Conservation (phyloP, 257 asterid genomes). For the Solanum arcanum region DNA sequence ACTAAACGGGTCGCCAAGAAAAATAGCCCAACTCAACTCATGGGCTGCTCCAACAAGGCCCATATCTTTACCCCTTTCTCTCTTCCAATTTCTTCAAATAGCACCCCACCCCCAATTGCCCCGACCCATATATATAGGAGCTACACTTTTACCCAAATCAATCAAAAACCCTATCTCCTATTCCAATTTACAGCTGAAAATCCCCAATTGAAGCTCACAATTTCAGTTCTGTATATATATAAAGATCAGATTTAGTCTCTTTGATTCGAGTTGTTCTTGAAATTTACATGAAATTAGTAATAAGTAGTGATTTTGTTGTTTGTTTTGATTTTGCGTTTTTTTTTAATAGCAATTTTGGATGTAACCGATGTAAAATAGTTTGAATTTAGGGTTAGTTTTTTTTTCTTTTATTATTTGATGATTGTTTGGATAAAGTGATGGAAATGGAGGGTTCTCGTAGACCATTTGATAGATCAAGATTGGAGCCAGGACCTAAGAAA, state of each 20-base stretch:
- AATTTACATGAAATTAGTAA: background rate
- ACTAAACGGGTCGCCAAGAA: background rate
- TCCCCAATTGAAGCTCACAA: background rate
- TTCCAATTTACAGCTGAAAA: background rate
- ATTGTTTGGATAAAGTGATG: background rate
- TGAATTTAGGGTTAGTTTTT: background rate
- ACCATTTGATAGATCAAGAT: constrained; percentile 64
- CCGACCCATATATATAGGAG: background rate
- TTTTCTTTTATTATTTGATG: background rate
- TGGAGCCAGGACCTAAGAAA: constrained; percentile 70
- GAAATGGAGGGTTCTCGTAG: constrained; percentile 83
- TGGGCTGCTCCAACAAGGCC: background rate
- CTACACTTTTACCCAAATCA: background rate
- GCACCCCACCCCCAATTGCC: background rate
- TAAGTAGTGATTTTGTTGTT: background rate
- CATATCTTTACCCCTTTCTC: background rate
- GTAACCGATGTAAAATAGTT: background rate
- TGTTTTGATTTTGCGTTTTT: background rate
- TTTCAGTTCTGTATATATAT: background rate
- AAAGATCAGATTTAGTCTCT: background rate
- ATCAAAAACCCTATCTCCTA: constrained; percentile 5
- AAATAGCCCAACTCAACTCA: background rate
- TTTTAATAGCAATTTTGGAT: background rate
- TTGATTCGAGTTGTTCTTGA: background rate
- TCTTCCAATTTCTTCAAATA: background rate